These are phyloP conservation scores for Chondrus crispus DNA, from an alignment of 23 red algal species.

Conservation along the genomic window DNA sequence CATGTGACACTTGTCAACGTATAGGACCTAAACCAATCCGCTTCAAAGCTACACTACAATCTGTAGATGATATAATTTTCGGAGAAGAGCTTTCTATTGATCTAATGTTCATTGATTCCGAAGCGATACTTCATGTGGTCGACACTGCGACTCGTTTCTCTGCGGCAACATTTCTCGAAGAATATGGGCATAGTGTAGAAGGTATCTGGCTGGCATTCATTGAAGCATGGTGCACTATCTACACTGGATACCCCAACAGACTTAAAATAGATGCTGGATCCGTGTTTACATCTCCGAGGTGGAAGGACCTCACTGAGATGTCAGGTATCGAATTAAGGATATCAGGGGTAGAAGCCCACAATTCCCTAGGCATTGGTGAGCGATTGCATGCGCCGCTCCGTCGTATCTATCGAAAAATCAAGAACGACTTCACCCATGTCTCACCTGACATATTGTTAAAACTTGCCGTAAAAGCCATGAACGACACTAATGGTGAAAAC, in stretches of 20 bases:
- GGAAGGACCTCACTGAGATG: not conserved
- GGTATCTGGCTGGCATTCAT: not conserved
- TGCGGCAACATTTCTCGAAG: not conserved
- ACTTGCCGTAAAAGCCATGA: not conserved
- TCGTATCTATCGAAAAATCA: not conserved
- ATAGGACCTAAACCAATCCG: not conserved
- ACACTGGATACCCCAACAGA: not conserved
- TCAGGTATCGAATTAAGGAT: not conserved
- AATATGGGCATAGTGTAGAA: not conserved
- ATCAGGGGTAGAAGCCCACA: not conserved
- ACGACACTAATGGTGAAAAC: not conserved
- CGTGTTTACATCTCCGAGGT: not conserved
- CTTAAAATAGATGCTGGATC: not conserved
- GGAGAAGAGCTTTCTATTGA: slow-evolving; percentile 1
- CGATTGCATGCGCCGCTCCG: not conserved
- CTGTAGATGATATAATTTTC: not conserved
- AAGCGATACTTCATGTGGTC: not conserved
- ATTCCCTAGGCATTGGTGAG: not conserved
- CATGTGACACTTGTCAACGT: not conserved
- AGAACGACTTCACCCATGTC: not conserved
- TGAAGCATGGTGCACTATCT: not conserved
- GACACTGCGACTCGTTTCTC: not conserved
- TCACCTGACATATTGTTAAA: not conserved
- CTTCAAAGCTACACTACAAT: not conserved
- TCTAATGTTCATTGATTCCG: not conserved